These are phyloP conservation scores for Aspergillus quadrilineatus DNA, from an alignment of 2,329 filamentous ascomycete genomes.

Conservation along the genomic window DNA sequence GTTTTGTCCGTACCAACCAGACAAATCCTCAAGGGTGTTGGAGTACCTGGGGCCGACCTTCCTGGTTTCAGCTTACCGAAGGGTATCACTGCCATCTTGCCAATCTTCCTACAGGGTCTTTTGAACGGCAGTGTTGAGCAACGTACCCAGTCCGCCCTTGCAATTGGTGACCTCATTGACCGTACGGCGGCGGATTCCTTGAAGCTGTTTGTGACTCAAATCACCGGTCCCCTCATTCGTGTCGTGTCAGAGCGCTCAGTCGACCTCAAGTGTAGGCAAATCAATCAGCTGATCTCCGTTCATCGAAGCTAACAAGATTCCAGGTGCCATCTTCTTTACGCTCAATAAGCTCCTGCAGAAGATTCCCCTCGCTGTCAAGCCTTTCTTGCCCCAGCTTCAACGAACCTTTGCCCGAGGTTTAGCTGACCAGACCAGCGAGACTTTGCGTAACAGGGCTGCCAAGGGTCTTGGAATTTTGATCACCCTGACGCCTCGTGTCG, in stretches of 20 bases:
- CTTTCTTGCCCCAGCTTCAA: constrained; percentile 94
- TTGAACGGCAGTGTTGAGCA: constrained; percentile 96
- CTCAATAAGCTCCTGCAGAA: constrained; percentile 95
- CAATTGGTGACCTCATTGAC: constrained; percentile 94
- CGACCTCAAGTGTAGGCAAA: constrained; percentile 70
- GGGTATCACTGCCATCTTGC: constrained; percentile 92
- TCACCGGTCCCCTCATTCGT: constrained; percentile 95
- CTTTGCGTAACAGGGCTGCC: constrained; percentile 81
- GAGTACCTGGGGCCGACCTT: constrained; percentile 78
- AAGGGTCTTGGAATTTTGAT: constrained; percentile 94
- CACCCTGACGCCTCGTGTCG: constrained; percentile 90
- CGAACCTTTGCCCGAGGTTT: constrained; percentile 95
- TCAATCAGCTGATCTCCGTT: neutral
- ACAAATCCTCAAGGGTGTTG: constrained; percentile 82
- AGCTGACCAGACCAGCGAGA: constrained; percentile 87
- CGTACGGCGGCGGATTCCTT: constrained; percentile 82
- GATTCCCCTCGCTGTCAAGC: constrained; percentile 92
- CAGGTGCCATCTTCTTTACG: constrained; percentile 83
- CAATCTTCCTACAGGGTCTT: constrained; percentile 94
- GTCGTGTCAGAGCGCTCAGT: constrained; percentile 95
- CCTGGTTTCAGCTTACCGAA: constrained; percentile 89
- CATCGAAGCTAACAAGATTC: constrained; percentile 21
- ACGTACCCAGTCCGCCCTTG: constrained; percentile 84
- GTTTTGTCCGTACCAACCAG: constrained; percentile 81
- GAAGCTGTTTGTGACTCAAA: constrained; percentile 94